A percentile compares a stretch with the other conserved stretches of the same genome.
phyloP scores from a whole-genome alignment of 371 early-diverging fungal species.

The Mucor lusitanicus region DNA sequence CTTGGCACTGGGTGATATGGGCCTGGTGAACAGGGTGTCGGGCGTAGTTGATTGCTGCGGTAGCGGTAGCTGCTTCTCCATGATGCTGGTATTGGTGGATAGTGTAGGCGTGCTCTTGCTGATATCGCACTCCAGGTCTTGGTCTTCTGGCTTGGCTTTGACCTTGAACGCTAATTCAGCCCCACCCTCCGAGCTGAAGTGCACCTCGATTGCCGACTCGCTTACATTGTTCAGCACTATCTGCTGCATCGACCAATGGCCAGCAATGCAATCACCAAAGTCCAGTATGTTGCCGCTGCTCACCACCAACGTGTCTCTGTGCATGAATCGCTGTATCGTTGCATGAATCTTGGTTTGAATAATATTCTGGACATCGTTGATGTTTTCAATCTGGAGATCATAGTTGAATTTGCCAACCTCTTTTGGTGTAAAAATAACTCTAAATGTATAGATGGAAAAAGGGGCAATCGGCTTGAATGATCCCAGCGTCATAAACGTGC shows the following conservation, averaged over 20 bases:
- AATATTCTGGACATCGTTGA: constrained; percentile 77
- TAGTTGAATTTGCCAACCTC: constrained; percentile 81
- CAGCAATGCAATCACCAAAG: constrained; percentile 88
- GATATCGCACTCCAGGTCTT: not conserved
- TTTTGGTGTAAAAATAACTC: constrained; percentile 74
- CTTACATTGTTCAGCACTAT: constrained; percentile 77
- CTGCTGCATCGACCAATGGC: constrained; percentile 68
- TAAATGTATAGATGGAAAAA: constrained; percentile 34
- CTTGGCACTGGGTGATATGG: constrained; percentile 8
- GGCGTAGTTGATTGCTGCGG: constrained; percentile 54
- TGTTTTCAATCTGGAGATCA: constrained; percentile 82
- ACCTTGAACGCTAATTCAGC: constrained; percentile 55
- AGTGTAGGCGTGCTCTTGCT: constrained; percentile 4
- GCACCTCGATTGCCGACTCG: constrained; percentile 75
- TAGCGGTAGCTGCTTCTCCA: constrained; percentile 49
- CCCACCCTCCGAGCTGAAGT: constrained; percentile 67
- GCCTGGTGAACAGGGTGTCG: constrained; percentile 51
- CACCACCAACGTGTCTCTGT: constrained; percentile 70
- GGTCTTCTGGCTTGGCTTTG: constrained; percentile 8
- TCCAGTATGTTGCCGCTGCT: constrained; percentile 73
- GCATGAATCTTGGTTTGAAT: constrained; percentile 76
- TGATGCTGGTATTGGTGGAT: constrained; percentile 16
- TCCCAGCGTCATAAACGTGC: constrained; percentile 61
- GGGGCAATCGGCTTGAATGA: constrained; percentile 57
- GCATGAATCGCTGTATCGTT: constrained; percentile 62